Evolutionary conservation across 2,329 filamentous ascomycete genomes (phyloP), one percentile per base, ranked within the genome.

Genomic region (Calonectria henricotiae): DNA sequence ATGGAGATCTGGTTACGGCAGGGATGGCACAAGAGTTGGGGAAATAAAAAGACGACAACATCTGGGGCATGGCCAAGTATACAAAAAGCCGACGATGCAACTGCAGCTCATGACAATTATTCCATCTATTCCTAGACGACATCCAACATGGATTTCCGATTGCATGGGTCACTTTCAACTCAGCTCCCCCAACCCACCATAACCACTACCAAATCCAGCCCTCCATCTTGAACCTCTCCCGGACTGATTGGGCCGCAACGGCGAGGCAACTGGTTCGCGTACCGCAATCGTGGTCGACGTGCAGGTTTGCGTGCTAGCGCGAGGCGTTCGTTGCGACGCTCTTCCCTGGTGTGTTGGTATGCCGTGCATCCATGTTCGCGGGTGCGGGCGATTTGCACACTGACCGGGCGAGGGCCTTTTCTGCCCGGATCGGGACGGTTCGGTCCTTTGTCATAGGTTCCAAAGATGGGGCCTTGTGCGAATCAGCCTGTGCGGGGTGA

Each of bases 121-220:
- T 25, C 12, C 51, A 25, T 39, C 51, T 37, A 25, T 12, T 41
- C 15, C n/a, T 20, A 23, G 49, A 66, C 68, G 65, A 5, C 49
- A 66, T 69, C 63, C 27, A 13, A 41, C 23, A 30, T 47, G n/a
- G 17, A 20, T 43, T 13, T 61, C 1, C 12, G n/a, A 13, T 20
- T 44, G 23, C 23, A 23, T 23, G 8, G 54, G 25, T n/a, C 20
- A 5, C 8, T 4, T 11, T 12, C 23, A 35, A 11, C 13, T 23
- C 54, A 47, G 64, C 74, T 77, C 71, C 70, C 74, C 74, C 75
- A 74, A 76, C 70, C 75, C 73, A 76, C 75, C 73, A 23, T 23
- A 9, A 27, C 37, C 37, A n/a, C 55, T 23, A 46, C 39, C 20
- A n/a, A 4, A 11, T 39, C 37, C 39, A 41, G 20, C 44, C 44